Evolutionary conservation across 441 rosid species (phyloP).

Genomic region (Erodium chrysanthum): DNA sequence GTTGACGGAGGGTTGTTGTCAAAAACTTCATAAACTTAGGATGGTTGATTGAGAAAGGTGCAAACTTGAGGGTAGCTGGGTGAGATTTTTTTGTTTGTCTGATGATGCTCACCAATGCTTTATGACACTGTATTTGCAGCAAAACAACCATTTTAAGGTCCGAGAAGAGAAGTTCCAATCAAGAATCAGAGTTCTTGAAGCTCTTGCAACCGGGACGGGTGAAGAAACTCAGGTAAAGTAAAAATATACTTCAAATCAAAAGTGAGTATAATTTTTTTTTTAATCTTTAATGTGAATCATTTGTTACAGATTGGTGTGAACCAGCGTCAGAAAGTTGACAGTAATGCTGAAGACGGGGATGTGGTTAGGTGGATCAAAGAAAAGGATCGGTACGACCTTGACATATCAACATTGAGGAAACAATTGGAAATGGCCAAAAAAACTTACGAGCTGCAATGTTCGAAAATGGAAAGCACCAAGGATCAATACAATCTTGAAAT

Average conservation of each 20-base stretch:
- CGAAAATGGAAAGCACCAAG: not conserved
- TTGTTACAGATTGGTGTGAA: conserved; percentile 44
- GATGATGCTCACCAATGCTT: conserved; percentile 18
- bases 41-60: too few species aligned
- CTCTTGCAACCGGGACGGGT: conserved; percentile 56
- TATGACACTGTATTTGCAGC: conserved; percentile 41
- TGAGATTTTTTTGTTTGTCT: too few species aligned
- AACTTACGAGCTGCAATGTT: conserved; percentile 19
- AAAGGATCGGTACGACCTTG: conserved; percentile 38
- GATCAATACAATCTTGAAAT: conserved; percentile 1
- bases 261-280: not conserved
- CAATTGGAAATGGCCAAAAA: conserved; percentile 43
- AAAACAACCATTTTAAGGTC: conserved; percentile 60
- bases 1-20: too few species aligned
- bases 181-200: conserved; percentile 65
- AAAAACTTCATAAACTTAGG: too few species aligned
- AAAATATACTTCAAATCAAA: conserved; percentile 6
- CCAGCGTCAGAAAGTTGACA: conserved; percentile 46
- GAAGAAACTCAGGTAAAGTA: conserved; percentile 63
- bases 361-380: conserved; percentile 37
- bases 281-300: conserved; percentile 17
- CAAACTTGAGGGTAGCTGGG: too few species aligned
- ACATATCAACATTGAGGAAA: conserved; percentile 50
- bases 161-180: conserved; percentile 87
- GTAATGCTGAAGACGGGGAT: conserved; percentile 30